Evolutionary conservation across 2,329 filamentous ascomycete genomes (phyloP).

Genomic region (Colletotrichum gloeosporioides): DNA sequence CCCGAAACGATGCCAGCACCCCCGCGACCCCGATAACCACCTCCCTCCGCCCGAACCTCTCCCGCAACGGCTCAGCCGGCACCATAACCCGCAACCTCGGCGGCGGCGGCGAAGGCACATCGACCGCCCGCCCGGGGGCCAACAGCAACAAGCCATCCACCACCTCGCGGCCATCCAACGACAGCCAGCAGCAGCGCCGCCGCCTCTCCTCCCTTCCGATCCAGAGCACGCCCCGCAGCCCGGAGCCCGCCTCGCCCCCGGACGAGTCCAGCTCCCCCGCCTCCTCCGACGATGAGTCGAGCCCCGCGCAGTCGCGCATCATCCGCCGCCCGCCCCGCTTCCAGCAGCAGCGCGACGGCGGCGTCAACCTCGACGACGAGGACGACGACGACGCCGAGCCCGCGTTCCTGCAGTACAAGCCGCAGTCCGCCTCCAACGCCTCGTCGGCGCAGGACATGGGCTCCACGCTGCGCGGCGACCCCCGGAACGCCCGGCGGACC

Average conservation of each 20-base stretch:
- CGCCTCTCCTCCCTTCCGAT: slow-evolving; percentile 52
- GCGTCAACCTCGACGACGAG: slow-evolving; percentile 29
- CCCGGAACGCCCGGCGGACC: slow-evolving; percentile 36
- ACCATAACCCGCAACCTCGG: slow-evolving; percentile 37
- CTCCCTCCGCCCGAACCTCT: slow-evolving; percentile 49
- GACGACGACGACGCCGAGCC: slow-evolving; percentile 64
- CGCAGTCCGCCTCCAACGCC: slow-evolving; percentile 32
- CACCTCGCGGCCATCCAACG: slow-evolving; percentile 25
- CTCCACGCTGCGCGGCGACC: slow-evolving; percentile 57
- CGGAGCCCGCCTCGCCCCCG: slow-evolving; percentile 35
- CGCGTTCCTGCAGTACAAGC: slow-evolving; percentile 57
- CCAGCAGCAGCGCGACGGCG: slow-evolving; percentile 33
- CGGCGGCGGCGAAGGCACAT: slow-evolving; percentile 25
- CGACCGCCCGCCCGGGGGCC: slow-evolving; percentile 32
- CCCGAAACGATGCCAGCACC: slow-evolving; percentile 50
- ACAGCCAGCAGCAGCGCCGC: slow-evolving; percentile 39
- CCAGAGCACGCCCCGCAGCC: slow-evolving; percentile 27
- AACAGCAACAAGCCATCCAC: neutral
- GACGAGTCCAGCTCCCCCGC: slow-evolving; percentile 41
- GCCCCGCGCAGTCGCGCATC: slow-evolving; percentile 63
- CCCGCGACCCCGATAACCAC: slow-evolving; percentile 49
- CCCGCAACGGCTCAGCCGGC: slow-evolving; percentile 54
- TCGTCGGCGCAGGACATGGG: slow-evolving; percentile 50
- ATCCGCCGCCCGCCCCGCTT: slow-evolving; percentile 64
- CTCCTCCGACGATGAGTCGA: slow-evolving; percentile 55